Evolutionary conservation across 2,329 filamentous ascomycete genomes (phyloP).

Genomic region (Neopestalotiopsis clavispora): DNA sequence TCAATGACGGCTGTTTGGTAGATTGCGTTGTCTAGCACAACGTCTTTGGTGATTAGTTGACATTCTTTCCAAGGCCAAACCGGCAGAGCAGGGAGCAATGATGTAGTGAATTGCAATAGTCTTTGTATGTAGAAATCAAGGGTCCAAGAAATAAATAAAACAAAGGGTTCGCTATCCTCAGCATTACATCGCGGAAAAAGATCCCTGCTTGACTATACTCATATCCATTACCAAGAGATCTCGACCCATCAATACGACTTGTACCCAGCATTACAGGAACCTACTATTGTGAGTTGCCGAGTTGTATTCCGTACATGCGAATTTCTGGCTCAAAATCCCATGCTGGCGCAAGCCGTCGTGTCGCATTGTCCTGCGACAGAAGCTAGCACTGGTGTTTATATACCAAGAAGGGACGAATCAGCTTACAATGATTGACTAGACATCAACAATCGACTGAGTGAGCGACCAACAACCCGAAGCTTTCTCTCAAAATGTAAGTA

Average conservation of each 20-base stretch:
- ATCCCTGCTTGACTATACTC: not conserved
- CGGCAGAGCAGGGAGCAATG: not conserved
- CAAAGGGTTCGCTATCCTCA: not conserved
- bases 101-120: not conserved
- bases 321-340: not conserved
- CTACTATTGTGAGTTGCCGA: not conserved
- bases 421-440: not conserved
- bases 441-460: not conserved
- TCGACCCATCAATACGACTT: not conserved
- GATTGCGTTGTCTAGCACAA: not conserved
- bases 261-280: too few relatives aligned
- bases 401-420: not conserved
- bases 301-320: not conserved
- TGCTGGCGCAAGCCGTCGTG: not conserved
- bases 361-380: not conserved
- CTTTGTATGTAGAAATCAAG: not conserved
- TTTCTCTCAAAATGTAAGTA: constrained; percentile 5
- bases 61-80: not conserved
- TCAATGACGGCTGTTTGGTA: not conserved
- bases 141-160: not conserved
- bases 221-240: not conserved
- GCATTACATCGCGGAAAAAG: not conserved
- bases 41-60: not conserved
- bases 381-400: not conserved
- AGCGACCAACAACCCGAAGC: not conserved